Conservation (phyloP, 1,284 basidiomycete species). For the Pseudozyma tsukubaensis region DNA sequence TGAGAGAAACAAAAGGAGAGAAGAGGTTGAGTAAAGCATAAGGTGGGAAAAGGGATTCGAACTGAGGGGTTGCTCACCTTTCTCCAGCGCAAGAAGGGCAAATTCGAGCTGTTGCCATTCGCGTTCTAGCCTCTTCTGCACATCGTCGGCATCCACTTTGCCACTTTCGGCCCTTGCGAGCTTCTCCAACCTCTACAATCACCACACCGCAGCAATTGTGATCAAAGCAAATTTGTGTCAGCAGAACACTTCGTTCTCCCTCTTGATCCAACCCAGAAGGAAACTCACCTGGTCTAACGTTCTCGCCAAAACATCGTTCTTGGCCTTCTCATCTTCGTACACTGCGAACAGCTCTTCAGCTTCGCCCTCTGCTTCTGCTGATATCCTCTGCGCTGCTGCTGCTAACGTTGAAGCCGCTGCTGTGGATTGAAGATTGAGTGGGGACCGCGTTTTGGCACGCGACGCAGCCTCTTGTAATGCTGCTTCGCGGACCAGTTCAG, state of each 20-base stretch:
- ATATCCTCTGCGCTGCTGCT: background rate
- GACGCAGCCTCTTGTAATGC: constrained; percentile 38
- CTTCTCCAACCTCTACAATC: constrained; percentile 15
- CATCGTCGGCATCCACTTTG: constrained; percentile 1
- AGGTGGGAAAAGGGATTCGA: background rate
- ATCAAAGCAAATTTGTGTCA: background rate
- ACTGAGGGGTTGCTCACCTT: constrained; percentile 17
- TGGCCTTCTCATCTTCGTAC: constrained; percentile 42
- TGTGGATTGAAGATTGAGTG: constrained; percentile 11
- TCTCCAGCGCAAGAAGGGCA: constrained; percentile 29
- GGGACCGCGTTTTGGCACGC: constrained; percentile 35
- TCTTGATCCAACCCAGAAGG: too few species aligned
- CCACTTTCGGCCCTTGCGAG: constrained; percentile 8
- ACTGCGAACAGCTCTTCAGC: constrained; percentile 32
- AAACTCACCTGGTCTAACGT: constrained; percentile 24
- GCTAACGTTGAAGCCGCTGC: constrained; percentile 8
- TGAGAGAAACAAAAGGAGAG: background rate
- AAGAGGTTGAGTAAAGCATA: background rate
- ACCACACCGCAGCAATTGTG: background rate
- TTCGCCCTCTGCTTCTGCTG: constrained; percentile 18
- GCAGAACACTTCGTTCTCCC: background rate
- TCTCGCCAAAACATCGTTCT: constrained; percentile 34
- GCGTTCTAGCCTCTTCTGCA: constrained; percentile 19
- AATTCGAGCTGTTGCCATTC: constrained; percentile 49
- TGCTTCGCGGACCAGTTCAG: constrained; percentile 35